Percentiles rank a stretch among this genome's conserved stretches.
Evolutionary conservation across 129 eudicot species (phyloP).

Genomic region (Arctium lappa): DNA sequence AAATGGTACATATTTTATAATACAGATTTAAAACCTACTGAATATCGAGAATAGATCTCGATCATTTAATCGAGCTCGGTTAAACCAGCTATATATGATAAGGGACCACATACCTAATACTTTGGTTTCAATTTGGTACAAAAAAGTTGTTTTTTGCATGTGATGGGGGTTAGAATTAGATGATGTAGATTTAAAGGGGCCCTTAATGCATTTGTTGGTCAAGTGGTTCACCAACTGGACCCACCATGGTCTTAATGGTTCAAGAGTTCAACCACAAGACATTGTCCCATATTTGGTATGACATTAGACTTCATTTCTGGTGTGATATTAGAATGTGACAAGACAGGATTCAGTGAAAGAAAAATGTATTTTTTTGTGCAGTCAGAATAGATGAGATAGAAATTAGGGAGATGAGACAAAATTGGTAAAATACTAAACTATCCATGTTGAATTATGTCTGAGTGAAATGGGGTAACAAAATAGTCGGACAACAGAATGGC

Average conservation of each 20-base stretch:
- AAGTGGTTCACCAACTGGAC: conserved; percentile 37
- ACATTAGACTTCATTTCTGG: no score
- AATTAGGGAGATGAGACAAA: no score
- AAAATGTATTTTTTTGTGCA: no score
- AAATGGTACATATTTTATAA: neutral
- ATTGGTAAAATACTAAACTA: no score
- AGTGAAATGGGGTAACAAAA: neutral
- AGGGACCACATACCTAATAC: conserved; percentile 38
- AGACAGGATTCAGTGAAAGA: neutral
- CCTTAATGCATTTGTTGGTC: conserved; percentile 28
- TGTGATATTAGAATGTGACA: neutral
- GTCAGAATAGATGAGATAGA: no score
- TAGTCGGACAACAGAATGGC: neutral
- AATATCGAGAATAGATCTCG: neutral
- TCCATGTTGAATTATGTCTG: no score
- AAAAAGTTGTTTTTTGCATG: conserved; percentile 27
- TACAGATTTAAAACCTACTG: neutral
- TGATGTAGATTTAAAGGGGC: conserved; percentile 25
- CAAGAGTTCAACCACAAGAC: no score
- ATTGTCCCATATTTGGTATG: no score
- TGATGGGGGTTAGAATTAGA: conserved; percentile 29
- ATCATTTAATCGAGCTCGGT: neutral
- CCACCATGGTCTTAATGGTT: conserved; percentile 14
- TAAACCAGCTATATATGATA: neutral
- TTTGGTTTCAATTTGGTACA: conserved; percentile 29